Evolutionary conservation across 495 filamentous ascomycete genomes (phyloP).

Genomic region (Penicillium silybi): DNA sequence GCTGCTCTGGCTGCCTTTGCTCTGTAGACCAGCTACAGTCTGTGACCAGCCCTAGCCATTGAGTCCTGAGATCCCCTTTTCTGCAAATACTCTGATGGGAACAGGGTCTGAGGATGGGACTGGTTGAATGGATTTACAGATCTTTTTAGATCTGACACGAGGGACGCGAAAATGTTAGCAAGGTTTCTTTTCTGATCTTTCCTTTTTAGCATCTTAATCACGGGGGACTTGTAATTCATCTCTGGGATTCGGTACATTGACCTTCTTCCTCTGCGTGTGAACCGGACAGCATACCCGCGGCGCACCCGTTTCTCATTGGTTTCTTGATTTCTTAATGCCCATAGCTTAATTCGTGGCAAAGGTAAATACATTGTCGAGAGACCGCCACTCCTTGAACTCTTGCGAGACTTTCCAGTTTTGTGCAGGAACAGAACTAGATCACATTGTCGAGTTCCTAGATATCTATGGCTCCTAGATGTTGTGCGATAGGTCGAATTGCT

Average conservation of each 20-base stretch:
- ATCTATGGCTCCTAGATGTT: not conserved
- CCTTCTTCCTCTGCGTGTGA: conserved; percentile 9
- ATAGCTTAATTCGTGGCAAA: conserved; percentile 25
- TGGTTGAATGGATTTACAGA: not conserved
- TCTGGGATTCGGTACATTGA: conserved; percentile 1
- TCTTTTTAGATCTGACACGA: conserved; percentile 17
- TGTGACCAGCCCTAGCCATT: not conserved
- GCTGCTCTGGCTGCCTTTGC: conserved; percentile 43
- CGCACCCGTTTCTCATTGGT: conserved; percentile 24
- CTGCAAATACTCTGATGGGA: conserved; percentile 6
- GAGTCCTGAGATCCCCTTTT: not conserved
- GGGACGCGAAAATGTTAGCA: conserved; percentile 27
- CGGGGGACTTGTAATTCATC: conserved; percentile 17
- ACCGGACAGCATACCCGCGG: conserved; percentile 20
- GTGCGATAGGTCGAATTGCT: not conserved
- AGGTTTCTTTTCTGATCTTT: conserved; percentile 15
- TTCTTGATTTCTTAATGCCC: not conserved
- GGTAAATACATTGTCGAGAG: conserved; percentile 1
- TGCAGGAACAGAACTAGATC: not conserved
- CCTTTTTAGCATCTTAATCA: conserved; percentile 10
- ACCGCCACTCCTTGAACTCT: not conserved
- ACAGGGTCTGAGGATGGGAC: not conserved
- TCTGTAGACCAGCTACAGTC: conserved; percentile 28
- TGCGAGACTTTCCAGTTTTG: not conserved
- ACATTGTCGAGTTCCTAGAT: not conserved